A percentile compares a stretch with the other conserved stretches of the same genome.
Evolutionary conservation across 495 filamentous ascomycete genomes (phyloP).

Genomic region (Platismatia glauca): DNA sequence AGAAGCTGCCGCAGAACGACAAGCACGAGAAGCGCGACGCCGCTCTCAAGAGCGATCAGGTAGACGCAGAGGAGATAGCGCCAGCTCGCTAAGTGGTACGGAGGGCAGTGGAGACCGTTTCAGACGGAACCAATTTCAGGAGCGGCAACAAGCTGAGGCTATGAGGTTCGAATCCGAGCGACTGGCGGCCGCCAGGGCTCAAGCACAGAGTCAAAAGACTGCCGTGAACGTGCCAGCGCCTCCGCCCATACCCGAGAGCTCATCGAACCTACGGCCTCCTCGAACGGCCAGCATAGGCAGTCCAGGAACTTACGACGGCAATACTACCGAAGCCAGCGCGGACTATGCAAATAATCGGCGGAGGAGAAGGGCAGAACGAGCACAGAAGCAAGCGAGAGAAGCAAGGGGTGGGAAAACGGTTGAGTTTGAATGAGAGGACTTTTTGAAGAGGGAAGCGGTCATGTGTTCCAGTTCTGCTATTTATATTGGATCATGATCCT

Average conservation of each 20-base stretch:
- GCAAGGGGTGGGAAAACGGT: conserved; percentile 24
- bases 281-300: conserved; percentile 38
- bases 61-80: conserved; percentile 34
- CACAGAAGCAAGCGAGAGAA: conserved; percentile 40
- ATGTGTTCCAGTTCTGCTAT: neutral
- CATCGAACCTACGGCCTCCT: conserved; percentile 30
- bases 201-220: conserved; percentile 17
- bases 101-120: conserved; percentile 41
- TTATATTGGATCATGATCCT: neutral
- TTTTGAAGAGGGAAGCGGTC: neutral
- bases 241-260: conserved; percentile 31
- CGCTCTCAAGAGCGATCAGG: conserved; percentile 30
- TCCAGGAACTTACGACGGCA: conserved; percentile 36
- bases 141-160: conserved; percentile 43
- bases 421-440: conserved; percentile 17
- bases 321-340: conserved; percentile 44
- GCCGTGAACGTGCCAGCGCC: conserved; percentile 22
- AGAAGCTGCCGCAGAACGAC: conserved; percentile 60
- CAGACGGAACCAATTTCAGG: conserved; percentile 44
- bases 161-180: conserved; percentile 37
- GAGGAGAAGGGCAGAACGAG: conserved; percentile 44
- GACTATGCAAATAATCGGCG: conserved; percentile 46
- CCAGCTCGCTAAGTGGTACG: conserved; percentile 38
- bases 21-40: conserved; percentile 46
- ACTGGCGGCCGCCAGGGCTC: conserved; percentile 26